Evolutionary conservation across 805 yeast species (phyloP).

Genomic region (Ogataea glucozyma): DNA sequence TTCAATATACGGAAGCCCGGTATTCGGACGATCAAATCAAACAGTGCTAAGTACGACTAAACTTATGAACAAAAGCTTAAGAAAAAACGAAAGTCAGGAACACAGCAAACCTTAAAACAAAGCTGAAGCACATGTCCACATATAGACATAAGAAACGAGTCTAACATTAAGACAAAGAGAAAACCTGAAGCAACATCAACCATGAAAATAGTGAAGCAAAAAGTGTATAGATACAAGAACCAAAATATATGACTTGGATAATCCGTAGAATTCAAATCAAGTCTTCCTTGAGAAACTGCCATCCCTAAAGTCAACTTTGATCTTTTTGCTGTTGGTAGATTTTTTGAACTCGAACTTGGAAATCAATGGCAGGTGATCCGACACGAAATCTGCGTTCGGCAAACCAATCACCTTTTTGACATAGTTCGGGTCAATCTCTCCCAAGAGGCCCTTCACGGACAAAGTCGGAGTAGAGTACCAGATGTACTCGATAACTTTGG

Average conservation of each 20-base stretch:
- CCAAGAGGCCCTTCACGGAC: constrained; percentile 82
- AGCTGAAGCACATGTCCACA: constrained; percentile 6
- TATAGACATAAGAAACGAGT: neutral
- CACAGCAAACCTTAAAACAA: constrained; percentile 3
- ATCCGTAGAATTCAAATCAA: no score
- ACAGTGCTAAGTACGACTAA: constrained; percentile 4
- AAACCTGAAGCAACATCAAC: constrained; percentile 2
- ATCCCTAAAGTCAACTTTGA: constrained; percentile 33
- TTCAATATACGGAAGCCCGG: neutral
- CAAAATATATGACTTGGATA: no score
- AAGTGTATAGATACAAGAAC: constrained; percentile 5
- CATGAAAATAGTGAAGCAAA: neutral
- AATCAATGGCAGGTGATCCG: constrained; percentile 90
- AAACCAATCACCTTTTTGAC: constrained; percentile 79
- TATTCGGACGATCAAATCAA: neutral
- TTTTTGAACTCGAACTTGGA: constrained; percentile 74
- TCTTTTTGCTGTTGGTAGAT: constrained; percentile 25
- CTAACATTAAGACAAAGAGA: constrained; percentile 1
- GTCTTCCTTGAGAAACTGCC: constrained; percentile 33
- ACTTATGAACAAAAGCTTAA: constrained; percentile 4
- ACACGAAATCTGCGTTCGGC: constrained; percentile 91
- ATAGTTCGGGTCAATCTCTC: constrained; percentile 79
- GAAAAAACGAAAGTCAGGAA: constrained; percentile 5
- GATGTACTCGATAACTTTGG: constrained; percentile 90
- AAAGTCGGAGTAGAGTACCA: constrained; percentile 89